These are phyloP conservation scores for Picochlorum sp. DNA, from an alignment of 139 green algal genomes.

Conservation along the genomic window DNA sequence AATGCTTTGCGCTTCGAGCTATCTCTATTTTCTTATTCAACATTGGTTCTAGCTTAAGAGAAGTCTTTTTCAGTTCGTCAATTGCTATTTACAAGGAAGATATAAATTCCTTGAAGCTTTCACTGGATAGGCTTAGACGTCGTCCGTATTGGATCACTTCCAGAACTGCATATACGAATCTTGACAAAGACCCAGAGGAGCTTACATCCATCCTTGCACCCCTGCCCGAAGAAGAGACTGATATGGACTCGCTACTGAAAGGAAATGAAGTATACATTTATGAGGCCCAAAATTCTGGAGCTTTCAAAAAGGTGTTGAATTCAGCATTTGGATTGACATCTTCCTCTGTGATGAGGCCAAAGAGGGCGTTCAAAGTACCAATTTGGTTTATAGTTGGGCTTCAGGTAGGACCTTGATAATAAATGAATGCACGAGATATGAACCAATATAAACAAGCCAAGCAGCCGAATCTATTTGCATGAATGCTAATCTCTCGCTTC, in stretches of 20 bases:
- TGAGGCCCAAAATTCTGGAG: not conserved
- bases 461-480: too few species aligned
- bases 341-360: not conserved
- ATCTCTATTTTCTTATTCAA: not conserved
- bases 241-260: too few species aligned
- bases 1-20: not conserved
- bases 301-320: not conserved
- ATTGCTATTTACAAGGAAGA: not conserved
- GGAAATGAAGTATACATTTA: not conserved
- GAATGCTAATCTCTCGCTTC: too few species aligned
- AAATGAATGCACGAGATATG: too few species aligned
- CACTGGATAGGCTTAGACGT: not conserved
- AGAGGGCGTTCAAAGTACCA: not conserved
- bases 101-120: not conserved
- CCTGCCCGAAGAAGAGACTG: too few species aligned
- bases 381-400: not conserved
- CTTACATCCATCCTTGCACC: too few species aligned
- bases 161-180: not conserved
- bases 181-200: not conserved
- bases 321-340: not conserved
- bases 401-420: too few species aligned
- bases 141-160: not conserved
- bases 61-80: not conserved
- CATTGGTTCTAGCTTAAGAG: not conserved
- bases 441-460: too few species aligned